Evolutionary conservation across 495 filamentous ascomycete genomes (phyloP).

Genomic region (Terfezia boudieri): DNA sequence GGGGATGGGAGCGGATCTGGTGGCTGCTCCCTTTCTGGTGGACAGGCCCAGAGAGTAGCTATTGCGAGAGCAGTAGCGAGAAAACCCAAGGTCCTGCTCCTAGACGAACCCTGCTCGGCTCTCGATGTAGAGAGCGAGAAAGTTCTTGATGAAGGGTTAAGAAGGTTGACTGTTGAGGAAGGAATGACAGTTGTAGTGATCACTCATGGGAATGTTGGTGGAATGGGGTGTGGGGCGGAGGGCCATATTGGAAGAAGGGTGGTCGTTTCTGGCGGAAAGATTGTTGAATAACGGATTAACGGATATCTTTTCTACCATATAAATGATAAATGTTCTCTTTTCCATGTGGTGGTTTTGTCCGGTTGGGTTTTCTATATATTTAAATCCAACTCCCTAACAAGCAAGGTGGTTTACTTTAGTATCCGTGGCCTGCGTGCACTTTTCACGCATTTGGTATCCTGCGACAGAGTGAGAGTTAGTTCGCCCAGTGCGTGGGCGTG

Average conservation of each 20-base stretch:
- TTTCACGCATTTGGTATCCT: no score
- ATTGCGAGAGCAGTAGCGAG: slow-evolving; percentile 64
- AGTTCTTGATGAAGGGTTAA: slow-evolving; percentile 22
- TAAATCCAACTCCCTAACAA: no score
- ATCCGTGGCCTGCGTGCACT: no score
- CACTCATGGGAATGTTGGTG: not conserved
- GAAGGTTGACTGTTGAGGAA: not conserved
- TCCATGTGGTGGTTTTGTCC: no score
- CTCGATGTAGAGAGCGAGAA: slow-evolving; percentile 51
- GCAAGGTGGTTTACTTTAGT: no score
- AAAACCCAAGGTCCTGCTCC: slow-evolving; percentile 43
- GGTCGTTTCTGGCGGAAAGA: slow-evolving; percentile 4
- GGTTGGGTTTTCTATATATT: no score
- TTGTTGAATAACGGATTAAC: no score
- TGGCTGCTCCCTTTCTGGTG: slow-evolving; percentile 51
- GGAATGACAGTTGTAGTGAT: slow-evolving; percentile 1
- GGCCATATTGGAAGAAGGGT: slow-evolving; percentile 3
- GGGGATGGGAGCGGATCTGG: slow-evolving; percentile 46
- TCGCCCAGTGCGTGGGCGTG: no score
- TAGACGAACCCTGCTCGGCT: slow-evolving; percentile 75
- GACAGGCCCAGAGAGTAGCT: slow-evolving; percentile 61
- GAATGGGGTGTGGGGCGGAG: not conserved
- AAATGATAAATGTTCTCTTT: no score
- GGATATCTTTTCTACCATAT: no score
- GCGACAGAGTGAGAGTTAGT: no score